These are phyloP conservation scores for Arthrobotrys musiformis DNA, from an alignment of 2,329 filamentous ascomycete genomes.

Conservation along the genomic window DNA sequence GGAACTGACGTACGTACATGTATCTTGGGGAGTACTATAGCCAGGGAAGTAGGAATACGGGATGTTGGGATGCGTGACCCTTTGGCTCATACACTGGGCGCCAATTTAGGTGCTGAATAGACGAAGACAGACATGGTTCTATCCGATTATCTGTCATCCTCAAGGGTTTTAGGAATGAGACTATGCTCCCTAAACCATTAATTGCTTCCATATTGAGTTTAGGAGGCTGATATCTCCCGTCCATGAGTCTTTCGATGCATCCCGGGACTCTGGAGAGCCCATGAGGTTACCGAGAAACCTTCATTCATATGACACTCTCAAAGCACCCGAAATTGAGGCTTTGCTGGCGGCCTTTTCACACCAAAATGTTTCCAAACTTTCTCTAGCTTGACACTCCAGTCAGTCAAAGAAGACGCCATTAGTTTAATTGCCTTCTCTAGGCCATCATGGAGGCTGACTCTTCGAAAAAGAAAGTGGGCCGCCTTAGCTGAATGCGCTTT, in stretches of 20 bases:
- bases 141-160: constrained; percentile 55
- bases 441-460: constrained; percentile 54
- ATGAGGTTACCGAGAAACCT: constrained; percentile 37
- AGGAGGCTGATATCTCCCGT: constrained; percentile 37
- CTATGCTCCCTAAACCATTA: constrained; percentile 21
- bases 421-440: constrained; percentile 53
- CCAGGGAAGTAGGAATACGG: constrained; percentile 27
- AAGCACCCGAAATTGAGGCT: constrained; percentile 48
- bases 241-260: constrained; percentile 48
- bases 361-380: constrained; percentile 29
- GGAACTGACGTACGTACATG: constrained; percentile 52
- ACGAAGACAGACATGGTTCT: constrained; percentile 51
- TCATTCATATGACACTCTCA: constrained; percentile 43
- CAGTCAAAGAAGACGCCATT: constrained; percentile 53
- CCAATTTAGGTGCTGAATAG: constrained; percentile 53
- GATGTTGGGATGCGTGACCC: constrained; percentile 47
- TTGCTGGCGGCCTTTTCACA: constrained; percentile 49
- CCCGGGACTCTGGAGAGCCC: constrained; percentile 44
- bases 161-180: constrained; percentile 53
- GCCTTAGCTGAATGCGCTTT: constrained; percentile 56
- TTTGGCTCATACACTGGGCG: constrained; percentile 53
- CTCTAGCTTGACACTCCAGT: constrained; percentile 35
- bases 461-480: constrained; percentile 45
- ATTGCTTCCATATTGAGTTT: constrained; percentile 38
- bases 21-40: neutral